These are phyloP conservation scores for Chenopodium berlandieri DNA, from an alignment of 148 eudicot species.

Conservation along the genomic window DNA sequence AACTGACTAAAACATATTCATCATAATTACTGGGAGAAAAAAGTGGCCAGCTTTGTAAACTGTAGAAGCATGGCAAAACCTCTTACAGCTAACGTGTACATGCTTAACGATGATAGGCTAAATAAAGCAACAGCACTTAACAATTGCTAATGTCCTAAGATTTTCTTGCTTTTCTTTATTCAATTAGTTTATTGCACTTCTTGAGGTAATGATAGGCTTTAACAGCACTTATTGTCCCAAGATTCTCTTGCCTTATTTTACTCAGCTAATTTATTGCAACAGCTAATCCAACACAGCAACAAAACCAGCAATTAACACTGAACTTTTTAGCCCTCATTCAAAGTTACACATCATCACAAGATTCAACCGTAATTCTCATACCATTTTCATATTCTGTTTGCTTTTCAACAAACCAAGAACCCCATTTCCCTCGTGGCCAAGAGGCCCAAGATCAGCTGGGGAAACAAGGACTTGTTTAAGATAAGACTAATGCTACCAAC, in stretches of 20 bases:
- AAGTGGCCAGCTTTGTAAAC: background rate
- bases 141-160: too few species aligned
- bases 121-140: too few species aligned
- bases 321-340: background rate
- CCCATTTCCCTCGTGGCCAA: background rate
- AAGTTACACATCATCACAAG: background rate
- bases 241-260: background rate
- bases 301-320: background rate
- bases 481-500: background rate
- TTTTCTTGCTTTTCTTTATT: too few species aligned
- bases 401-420: background rate
- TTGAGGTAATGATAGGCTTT: background rate
- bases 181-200: too few species aligned
- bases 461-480: background rate
- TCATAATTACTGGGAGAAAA: background rate
- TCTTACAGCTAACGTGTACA: background rate
- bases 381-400: background rate
- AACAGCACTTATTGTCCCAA: background rate
- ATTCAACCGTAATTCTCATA: background rate
- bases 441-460: background rate
- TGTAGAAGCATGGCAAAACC: background rate
- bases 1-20: background rate
- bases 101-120: too few species aligned
- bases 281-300: background rate
- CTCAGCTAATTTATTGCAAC: background rate